These are phyloP conservation scores for Elongisporangium anandrum DNA, from an alignment of 352 stramenopile species.

Conservation along the genomic window DNA sequence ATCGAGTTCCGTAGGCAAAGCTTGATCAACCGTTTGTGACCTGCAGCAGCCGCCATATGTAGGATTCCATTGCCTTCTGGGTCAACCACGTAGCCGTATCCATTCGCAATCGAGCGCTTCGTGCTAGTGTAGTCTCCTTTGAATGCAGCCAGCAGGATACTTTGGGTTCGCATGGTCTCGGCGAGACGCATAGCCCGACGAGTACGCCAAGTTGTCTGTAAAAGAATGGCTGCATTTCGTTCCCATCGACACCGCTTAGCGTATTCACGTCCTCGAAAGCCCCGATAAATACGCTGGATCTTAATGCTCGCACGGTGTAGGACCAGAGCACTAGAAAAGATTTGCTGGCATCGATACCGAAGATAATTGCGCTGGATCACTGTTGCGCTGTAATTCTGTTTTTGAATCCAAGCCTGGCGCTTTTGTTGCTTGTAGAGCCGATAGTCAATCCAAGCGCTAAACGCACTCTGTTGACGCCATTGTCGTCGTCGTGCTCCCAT, in stretches of 20 bases:
- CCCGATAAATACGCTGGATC: conserved; percentile 60
- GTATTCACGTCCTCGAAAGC: conserved; percentile 29
- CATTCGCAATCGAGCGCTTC: conserved; percentile 42
- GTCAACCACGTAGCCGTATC: conserved; percentile 51
- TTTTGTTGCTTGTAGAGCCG: conserved; percentile 27
- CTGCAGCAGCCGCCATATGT: conserved; percentile 57
- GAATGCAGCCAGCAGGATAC: conserved; percentile 60
- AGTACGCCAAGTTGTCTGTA: conserved; percentile 62
- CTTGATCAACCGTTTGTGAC: conserved; percentile 78
- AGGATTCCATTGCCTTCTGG: conserved; percentile 64
- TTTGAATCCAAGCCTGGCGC: conserved; percentile 22
- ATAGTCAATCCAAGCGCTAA: conserved; percentile 21
- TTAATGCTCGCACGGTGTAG: conserved; percentile 38
- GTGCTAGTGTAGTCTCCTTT: conserved; percentile 74
- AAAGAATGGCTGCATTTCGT: conserved; percentile 24
- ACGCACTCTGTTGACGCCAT: conserved; percentile 1
- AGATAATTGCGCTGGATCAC: conserved; percentile 72
- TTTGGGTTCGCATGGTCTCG: conserved; percentile 32
- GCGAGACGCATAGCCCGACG: conserved; percentile 33
- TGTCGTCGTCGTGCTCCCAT: conserved; percentile 18
- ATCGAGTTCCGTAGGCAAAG: conserved; percentile 73
- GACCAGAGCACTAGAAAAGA: conserved; percentile 31
- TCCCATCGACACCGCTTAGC: conserved; percentile 35
- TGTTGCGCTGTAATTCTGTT: conserved; percentile 31
- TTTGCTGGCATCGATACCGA: conserved; percentile 39